Evolutionary conservation across 371 early-diverging fungal species (phyloP).

Genomic region (Mortierella sp.): DNA sequence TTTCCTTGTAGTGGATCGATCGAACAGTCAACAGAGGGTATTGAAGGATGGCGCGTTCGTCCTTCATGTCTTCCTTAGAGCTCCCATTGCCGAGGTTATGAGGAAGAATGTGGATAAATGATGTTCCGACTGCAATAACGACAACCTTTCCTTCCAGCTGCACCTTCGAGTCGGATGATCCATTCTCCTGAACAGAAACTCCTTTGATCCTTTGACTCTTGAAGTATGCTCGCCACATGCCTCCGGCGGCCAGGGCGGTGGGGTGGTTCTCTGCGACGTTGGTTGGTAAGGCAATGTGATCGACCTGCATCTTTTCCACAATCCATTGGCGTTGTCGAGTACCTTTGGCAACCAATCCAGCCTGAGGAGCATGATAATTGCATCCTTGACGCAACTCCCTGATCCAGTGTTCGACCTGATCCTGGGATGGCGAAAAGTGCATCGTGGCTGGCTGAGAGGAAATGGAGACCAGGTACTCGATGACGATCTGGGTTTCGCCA

Average conservation of each 20-base stretch:
- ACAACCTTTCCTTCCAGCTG: conserved; percentile 34
- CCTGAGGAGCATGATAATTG: conserved; percentile 46
- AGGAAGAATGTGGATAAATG: conserved; percentile 37
- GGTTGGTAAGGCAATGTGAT: conserved; percentile 36
- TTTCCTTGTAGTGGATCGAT: conserved; percentile 43
- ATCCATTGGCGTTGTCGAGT: conserved; percentile 50
- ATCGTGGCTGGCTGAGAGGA: conserved; percentile 48
- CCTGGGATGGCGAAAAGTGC: conserved; percentile 45
- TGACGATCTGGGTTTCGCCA: conserved; percentile 18
- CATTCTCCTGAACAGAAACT: conserved; percentile 23
- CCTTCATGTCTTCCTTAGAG: conserved; percentile 52
- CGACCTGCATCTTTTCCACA: conserved; percentile 40
- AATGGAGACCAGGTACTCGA: conserved; percentile 46
- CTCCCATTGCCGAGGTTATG: conserved; percentile 51
- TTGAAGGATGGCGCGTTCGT: conserved; percentile 48
- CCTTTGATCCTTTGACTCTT: conserved; percentile 45
- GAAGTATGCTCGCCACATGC: conserved; percentile 53
- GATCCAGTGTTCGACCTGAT: conserved; percentile 40
- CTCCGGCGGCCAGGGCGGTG: conserved; percentile 48
- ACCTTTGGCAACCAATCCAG: conserved; percentile 43
- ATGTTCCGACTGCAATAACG: conserved; percentile 45
- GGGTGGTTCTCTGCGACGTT: conserved; percentile 48
- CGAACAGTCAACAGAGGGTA: conserved; percentile 46
- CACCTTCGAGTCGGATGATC: conserved; percentile 25
- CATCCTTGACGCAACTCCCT: conserved; percentile 49